Percentiles rank a stretch among this genome's conserved stretches.
Conservation (phyloP, 441 rosid species). For the Jatropha multifida region DNA sequence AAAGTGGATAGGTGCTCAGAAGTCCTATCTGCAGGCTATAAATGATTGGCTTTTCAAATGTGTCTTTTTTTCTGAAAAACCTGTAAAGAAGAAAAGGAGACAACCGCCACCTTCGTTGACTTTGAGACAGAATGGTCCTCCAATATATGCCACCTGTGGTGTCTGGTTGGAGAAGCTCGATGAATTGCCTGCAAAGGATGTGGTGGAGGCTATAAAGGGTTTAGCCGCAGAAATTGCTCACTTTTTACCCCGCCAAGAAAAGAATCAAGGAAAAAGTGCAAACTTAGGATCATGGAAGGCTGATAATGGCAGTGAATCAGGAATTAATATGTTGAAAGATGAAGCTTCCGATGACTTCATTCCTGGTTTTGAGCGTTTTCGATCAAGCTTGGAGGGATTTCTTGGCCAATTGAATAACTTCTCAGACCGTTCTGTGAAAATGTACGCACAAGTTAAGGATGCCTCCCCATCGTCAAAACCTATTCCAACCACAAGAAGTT, state of each 20-base stretch:
- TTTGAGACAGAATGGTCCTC: conserved; percentile 56
- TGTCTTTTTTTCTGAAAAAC: conserved; percentile 33
- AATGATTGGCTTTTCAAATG: conserved; percentile 77
- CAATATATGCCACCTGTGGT: conserved; percentile 68
- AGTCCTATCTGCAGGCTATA: conserved; percentile 60
- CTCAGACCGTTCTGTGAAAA: conserved; percentile 49
- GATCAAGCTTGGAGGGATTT: conserved; percentile 49
- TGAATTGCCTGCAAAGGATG: conserved; percentile 51
- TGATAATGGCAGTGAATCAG: conserved; percentile 37
- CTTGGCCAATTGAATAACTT: conserved; percentile 52
- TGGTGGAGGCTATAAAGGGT: conserved; percentile 52
- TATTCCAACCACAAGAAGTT: conserved; percentile 24
- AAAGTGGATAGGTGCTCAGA: conserved; percentile 84
- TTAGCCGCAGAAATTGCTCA: conserved; percentile 61
- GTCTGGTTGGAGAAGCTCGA: conserved; percentile 69
- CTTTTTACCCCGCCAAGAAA: conserved; percentile 73
- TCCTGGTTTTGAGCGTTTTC: conserved; percentile 54
- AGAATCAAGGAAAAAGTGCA: conserved; percentile 54
- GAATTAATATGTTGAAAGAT: conserved; percentile 42
- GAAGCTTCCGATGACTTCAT: conserved; percentile 53
- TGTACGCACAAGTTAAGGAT: conserved; percentile 46
- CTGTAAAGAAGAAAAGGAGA: conserved; percentile 43
- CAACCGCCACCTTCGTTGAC: neutral
- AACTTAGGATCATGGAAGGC: conserved; percentile 31
- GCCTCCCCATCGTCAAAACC: conserved; percentile 28